Conservation (phyloP, 2,329 filamentous ascomycete genomes). For the Clonostachys chloroleuca region DNA sequence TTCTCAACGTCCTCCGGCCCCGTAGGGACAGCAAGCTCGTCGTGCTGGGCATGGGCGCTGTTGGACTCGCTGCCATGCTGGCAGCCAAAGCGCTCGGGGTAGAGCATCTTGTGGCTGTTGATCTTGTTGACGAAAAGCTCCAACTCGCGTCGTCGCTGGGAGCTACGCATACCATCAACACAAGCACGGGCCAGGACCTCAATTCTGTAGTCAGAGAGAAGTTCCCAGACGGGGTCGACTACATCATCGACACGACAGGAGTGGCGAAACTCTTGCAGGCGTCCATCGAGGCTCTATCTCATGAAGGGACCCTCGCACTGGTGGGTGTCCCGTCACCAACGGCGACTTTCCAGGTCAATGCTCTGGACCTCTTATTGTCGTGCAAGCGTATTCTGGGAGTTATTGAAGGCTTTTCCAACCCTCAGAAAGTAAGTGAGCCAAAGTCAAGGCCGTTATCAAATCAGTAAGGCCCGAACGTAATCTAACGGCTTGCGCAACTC, state of each 20-base stretch:
- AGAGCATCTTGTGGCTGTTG: conserved; percentile 19
- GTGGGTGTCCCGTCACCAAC: conserved; percentile 14
- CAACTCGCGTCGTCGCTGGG: conserved; percentile 20
- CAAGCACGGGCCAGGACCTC: conserved; percentile 9
- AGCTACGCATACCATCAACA: conserved; percentile 22
- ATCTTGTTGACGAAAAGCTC: conserved; percentile 17
- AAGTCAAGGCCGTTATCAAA: not conserved
- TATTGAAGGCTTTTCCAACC: conserved; percentile 12
- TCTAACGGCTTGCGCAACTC: not conserved
- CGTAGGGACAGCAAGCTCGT: conserved; percentile 15
- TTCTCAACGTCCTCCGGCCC: conserved; percentile 20
- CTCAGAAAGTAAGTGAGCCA: conserved; percentile 3
- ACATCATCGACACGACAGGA: conserved; percentile 18
- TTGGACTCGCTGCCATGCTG: conserved; percentile 26
- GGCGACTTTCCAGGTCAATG: conserved; percentile 9
- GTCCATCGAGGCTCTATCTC: conserved; percentile 11
- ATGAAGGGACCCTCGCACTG: conserved; percentile 16
- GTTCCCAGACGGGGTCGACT: conserved; percentile 13
- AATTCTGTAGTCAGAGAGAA: conserved; percentile 12
- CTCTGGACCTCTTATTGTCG: conserved; percentile 10
- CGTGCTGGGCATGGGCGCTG: conserved; percentile 25
- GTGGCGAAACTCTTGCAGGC: conserved; percentile 8
- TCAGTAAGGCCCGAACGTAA: too few species aligned
- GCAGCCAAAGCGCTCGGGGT: conserved; percentile 18
- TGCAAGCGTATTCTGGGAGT: conserved; percentile 17